Evolutionary conservation across 129 eudicot genomes (phyloP), one percentile per base, ranked within the genome.

Genomic region (Gnaphalium uliginosum): DNA sequence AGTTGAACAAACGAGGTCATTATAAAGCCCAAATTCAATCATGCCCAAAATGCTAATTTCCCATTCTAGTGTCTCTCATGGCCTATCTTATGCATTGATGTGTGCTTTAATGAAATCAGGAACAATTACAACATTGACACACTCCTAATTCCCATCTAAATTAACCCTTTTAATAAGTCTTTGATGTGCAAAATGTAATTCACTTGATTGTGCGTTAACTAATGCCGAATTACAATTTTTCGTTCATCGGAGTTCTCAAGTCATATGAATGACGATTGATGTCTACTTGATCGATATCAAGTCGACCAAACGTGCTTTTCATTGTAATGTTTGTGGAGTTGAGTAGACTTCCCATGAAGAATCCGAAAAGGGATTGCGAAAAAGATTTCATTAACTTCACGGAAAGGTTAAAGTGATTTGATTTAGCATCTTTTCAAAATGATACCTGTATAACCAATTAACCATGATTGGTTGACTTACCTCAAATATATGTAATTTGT

Each of bases 1-100:
- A 78, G 75, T 48, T 41, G 68, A 72, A 37, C 57, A 76, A 58
- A 74, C 30, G 70, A 74, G 75, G 65, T 74, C 81, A 77, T 50
- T 26, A 19, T 73, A 89, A 89, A 86, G 91, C 78, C 50, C 71
- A 75, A 71, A 61, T 68, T 77, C 59, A 81, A 82, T 57, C 69
- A 62, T 83, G 75, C 79, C 75, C 71, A 74, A 74, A 39, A 73
- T 58, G 79, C 54, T 67, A 80, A 66, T 67, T 66, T 60, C 54
- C 74, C 75, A 73, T 51, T 80, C 75, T 57, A 73, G 69, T 68
- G 71, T 50, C 29, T 66, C 62, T 73, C 79, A 73, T 80, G 24
- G 71, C 29, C 71, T 56, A 80, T 80, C 83, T 80, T 73, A 66
- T 43, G 74, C 75, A 66, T 73, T 79, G 66, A 56, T 79, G 63